Evolutionary conservation across 2,329 filamentous ascomycete species (phyloP).

Genomic region (Westerdykella aurantiaca): DNA sequence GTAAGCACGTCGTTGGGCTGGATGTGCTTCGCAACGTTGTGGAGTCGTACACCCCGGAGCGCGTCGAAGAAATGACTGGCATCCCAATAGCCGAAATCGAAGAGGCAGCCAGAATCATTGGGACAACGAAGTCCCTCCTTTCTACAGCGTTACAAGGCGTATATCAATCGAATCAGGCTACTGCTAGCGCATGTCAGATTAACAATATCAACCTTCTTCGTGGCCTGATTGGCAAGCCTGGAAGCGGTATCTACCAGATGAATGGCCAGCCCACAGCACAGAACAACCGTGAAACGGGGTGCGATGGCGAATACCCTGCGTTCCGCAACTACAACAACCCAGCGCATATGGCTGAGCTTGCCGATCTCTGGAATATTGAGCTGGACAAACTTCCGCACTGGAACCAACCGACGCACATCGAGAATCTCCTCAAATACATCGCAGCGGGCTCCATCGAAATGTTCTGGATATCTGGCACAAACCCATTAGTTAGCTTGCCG

Average conservation of each 20-base stretch:
- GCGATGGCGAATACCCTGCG: constrained; percentile 7
- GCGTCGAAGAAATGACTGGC: constrained; percentile 5
- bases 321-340: constrained; percentile 7
- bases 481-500: constrained; percentile 6
- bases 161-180: constrained; percentile 2
- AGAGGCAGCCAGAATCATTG: constrained; percentile 7
- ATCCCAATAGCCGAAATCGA: constrained; percentile 2
- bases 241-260: constrained; percentile 7
- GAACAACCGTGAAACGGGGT: constrained; percentile 6
- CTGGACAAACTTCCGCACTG: constrained; percentile 5
- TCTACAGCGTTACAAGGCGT: constrained; percentile 6
- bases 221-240: neutral
- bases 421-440: constrained; percentile 6
- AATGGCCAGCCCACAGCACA: constrained; percentile 7
- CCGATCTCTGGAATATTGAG: constrained; percentile 6
- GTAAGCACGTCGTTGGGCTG: constrained; percentile 4
- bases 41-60: constrained; percentile 4
- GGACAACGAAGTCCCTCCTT: constrained; percentile 5
- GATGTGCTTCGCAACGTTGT: constrained; percentile 3
- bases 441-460: constrained; percentile 6
- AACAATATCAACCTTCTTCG: too few species aligned
- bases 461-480: constrained; percentile 7
- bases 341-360: constrained; percentile 5
- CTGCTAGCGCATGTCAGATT: too few species aligned
- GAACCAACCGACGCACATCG: constrained; percentile 6